Base-by-base conservation (phyloP, 768 basidiomycete species). In the Crepidotus variabilis region DNA sequence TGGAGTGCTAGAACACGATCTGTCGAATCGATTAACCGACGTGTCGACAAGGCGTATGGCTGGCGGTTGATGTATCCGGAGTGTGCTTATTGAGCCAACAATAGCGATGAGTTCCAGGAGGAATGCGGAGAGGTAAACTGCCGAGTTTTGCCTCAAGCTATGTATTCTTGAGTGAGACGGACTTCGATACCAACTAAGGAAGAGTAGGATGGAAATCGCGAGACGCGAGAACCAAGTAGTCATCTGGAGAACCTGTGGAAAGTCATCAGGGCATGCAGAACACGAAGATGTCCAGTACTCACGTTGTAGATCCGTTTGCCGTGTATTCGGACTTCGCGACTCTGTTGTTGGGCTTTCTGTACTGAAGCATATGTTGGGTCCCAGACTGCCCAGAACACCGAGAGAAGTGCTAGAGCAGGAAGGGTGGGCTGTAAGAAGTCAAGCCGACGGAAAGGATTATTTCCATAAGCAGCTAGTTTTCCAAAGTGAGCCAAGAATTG, bases 361-460 rank as follows among this genome's bases (percentile, higher is more conserved):
- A 82, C 72, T 9, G 80, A 74, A 21, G 79, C 71, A 69, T 92
- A 93, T 18, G 88, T 89, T 11, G 92, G 93, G 66, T 96, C 86
- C 94, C 94, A 96, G 1, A 79, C 83, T 0, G 85, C 84, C 87
- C 93, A 95, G 6, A 87, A 64, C 14, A 94, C 65, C 18, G 92
- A 92, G 14, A 82, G 10, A 0, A 85, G 46, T 24, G 76, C 71
- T 18, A 89, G 46, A 2, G 75, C 24, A 2, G 89, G 85, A 51
- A 87, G 71, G 4, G 67, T 58, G 9, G 80, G 79, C 50, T 70
- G 63, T 36, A 73, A 47, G 33, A 67, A 64, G 7, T 61, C 56
- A 10, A 74, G 60, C 10, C 56, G 61, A 34, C 53, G 56, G 24
- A 70, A 68, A 14, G 70, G 68, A 49, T 65, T 62, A 55, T 67